These are phyloP conservation scores for Euphorbia tirucalli DNA, from an alignment of 345 rosid genomes.

Conservation along the genomic window DNA sequence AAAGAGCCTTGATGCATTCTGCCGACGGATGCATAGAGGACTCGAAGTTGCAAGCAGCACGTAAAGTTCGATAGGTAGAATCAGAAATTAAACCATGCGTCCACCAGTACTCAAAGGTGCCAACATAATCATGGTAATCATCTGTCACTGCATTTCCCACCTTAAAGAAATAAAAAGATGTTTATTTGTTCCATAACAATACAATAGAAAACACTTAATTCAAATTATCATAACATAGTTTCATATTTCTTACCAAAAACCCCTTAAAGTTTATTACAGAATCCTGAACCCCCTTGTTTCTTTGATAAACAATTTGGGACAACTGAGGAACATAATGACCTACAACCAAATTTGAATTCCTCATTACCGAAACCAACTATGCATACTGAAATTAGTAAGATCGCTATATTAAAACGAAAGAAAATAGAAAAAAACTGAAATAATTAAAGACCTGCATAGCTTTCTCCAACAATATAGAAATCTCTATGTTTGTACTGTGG, in stretches of 20 bases:
- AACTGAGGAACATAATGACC: slow-evolving; percentile 98
- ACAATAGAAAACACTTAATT: neutral
- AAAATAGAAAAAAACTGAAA: too few species aligned
- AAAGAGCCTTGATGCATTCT: slow-evolving; percentile 58
- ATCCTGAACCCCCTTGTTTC: slow-evolving; percentile 56
- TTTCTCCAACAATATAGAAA: slow-evolving; percentile 92
- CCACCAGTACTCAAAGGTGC: slow-evolving; percentile 98
- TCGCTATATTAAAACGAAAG: neutral
- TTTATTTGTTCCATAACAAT: slow-evolving; percentile 7
- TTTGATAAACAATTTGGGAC: slow-evolving; percentile 70
- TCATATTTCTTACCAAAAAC: slow-evolving; percentile 59
- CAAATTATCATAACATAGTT: neutral
- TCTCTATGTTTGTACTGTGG: slow-evolving; percentile 93
- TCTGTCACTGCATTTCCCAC: slow-evolving; percentile 96
- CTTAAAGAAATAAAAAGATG: slow-evolving; percentile 29
- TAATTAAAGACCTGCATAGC: slow-evolving; percentile 70
- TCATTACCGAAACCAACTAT: neutral
- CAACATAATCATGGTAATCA: slow-evolving; percentile 77
- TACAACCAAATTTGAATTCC: slow-evolving; percentile 26
- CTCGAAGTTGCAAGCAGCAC: slow-evolving; percentile 49
- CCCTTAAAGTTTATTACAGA: slow-evolving; percentile 88
- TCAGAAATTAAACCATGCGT: slow-evolving; percentile 92
- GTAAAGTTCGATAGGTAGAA: slow-evolving; percentile 59
- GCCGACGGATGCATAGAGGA: slow-evolving; percentile 68
- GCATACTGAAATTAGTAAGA: slow-evolving; percentile 4